Evolutionary conservation across 768 basidiomycete species (phyloP), one percentile per base, ranked within the genome.

Genomic region (Termitomyces sp.): DNA sequence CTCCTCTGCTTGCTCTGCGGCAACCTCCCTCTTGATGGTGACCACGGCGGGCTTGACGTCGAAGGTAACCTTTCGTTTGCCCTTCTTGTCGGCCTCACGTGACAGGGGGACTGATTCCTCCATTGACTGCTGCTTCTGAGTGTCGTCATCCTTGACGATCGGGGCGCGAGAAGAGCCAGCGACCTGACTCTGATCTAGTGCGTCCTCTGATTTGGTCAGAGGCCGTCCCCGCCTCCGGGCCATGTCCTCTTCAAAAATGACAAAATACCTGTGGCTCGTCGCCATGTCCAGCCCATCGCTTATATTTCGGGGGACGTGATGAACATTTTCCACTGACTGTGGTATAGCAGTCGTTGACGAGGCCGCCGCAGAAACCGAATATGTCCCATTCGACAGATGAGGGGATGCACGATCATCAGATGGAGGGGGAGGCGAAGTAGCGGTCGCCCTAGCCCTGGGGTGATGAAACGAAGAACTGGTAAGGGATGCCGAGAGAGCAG

Each of bases 41-140:
- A 78, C 72, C 12, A 81, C 78, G 39, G 77, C 83, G 22, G 85
- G 81, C 66, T 86, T 75, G 49, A 87, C 81, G 61, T 91, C 82
- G 64, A 91, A 91, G 9, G 87, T 89, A 32, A 91, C 87, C 68
- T 84, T 88, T 59, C 83, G 77, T 69, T 85, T 89, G 50, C 78
- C 76, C 75, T 88, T 75, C 44, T 54, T 68, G 58, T 73, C 71
- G 64, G 65, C 69, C 57, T 63, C 69, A 57, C 69, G 72, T 62
- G 68, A 65, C 20, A 64, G 56, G 26, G 61, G 22, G 56, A 30
- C 13, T 34, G 32, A 20, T 52, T 30, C 37, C 27, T 27, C n/a
- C n/a, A n/a, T n/a, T n/a, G n/a, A n/a, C 7, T 27, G 45, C 42
- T 58, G 56, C 60, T 67, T 67, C 58, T 62, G 59, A 37, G 58